phyloP scores from a whole-genome alignment of 148 eudicot species.

The Vaccinium vitisidaea region DNA sequence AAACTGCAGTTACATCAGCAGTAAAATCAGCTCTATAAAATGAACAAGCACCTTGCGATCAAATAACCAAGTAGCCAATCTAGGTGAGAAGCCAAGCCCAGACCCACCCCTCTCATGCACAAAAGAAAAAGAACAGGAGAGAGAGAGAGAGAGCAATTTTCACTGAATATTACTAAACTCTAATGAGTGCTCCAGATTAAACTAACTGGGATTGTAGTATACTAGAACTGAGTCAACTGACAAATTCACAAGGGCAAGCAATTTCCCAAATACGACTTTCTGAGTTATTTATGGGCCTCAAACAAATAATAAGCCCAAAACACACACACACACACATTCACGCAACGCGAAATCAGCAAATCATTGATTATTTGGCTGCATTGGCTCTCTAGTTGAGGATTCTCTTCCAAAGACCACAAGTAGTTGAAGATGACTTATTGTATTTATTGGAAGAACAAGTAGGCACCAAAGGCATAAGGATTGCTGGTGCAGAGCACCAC shows the following conservation, averaged over 20 bases:
- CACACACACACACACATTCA: neutral
- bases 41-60: neutral
- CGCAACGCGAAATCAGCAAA: neutral
- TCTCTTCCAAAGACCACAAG: neutral
- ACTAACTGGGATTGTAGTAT: slow-evolving; percentile 4
- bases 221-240: neutral
- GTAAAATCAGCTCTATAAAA: neutral
- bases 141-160: neutral
- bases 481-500: neutral
- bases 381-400: neutral
- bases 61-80: neutral
- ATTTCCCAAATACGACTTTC: neutral
- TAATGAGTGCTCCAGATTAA: neutral
- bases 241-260: neutral
- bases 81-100: neutral
- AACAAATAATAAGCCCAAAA: neutral
- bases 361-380: neutral
- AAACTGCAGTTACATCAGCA: slow-evolving; percentile 58
- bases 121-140: neutral
- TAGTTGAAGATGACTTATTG: neutral
- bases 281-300: neutral
- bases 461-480: neutral
- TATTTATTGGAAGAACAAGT: neutral
- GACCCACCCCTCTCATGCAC: neutral
- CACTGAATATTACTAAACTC: neutral